Evolutionary conservation across 148 eudicot genomes (phyloP), one percentile per base, ranked within the genome.

Genomic region (Pouteria glomerata): DNA sequence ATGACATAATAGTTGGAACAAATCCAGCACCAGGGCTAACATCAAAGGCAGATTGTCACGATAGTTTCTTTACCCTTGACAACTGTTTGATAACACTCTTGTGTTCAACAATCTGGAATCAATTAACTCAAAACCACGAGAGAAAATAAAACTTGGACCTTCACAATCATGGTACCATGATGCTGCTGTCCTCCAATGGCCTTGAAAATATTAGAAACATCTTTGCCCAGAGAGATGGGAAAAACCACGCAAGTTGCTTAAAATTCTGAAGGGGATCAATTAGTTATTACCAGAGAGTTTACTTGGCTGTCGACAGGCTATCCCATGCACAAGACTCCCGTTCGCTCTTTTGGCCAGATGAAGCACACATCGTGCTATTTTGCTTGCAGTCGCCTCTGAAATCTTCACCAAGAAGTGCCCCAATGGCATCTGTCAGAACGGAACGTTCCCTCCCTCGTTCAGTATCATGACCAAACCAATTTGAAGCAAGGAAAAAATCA

Each of bases 401-500:
- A 76, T 91, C 88, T 56, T 84, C 92, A 55, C 76, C 84, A 63
- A 85, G 82, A 80, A 85, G 77, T 56, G 69, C 66, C 44, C 85
- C 90, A 0, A 77, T 71, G 53, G 86, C 87, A 72, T 68, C 86
- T 59, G 81, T 76, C 62, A 76, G 48, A 19, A 66, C 70, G n/a
- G 57, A 57, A 45, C 63, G 79, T n/a, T 84, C 86, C 70, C 74
- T 79, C 62, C 70, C 61, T 26, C 35, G 56, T 35, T 75, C 79
- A 44, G 56, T 65, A 48, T 57, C 53, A 15, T 73, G 83, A 16
- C 83, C 78, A 64, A 77, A 77, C 85, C 87, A 86, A 65, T 66
- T 77, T 11, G 94, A 86, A 70, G 70, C 89, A 21, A 92, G 83
- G 73, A 89, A 61, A 16, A 71, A 75, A 69, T 92, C 97, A 0